These are phyloP conservation scores for Brassica nigra DNA, from an alignment of 345 rosid species.

Conservation along the genomic window DNA sequence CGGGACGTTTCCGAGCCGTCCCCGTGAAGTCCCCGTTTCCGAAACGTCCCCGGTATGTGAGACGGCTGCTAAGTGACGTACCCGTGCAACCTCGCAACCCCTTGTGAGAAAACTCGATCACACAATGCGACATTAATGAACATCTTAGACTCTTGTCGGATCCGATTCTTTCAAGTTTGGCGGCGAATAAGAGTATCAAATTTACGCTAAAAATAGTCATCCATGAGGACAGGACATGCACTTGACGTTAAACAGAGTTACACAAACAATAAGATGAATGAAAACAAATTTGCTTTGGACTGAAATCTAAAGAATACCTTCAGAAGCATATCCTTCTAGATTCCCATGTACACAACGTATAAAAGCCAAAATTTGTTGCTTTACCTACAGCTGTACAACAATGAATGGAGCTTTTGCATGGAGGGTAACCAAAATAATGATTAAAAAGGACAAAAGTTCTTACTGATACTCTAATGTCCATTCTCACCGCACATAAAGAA, in stretches of 20 bases:
- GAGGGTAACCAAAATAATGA: neutral
- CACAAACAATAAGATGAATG: constrained; percentile 4
- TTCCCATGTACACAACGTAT: constrained; percentile 88
- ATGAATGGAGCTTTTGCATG: no score
- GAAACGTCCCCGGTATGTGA: no score
- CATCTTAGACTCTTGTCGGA: constrained; percentile 49
- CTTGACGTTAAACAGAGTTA: constrained; percentile 44
- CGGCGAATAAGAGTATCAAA: constrained; percentile 13
- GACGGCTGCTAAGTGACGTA: no score
- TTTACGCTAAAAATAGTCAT: constrained; percentile 87
- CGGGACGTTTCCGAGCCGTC: no score
- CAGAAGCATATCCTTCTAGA: constrained; percentile 95
- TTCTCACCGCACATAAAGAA: constrained; percentile 90
- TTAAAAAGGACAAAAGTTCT: constrained; percentile 36
- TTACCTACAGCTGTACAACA: constrained; percentile 51
- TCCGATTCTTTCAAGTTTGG: constrained; percentile 51
- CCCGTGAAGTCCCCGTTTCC: no score
- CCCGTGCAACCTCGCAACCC: constrained; percentile 48
- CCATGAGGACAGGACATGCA: constrained; percentile 95
- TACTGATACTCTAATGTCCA: constrained; percentile 92
- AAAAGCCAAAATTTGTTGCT: constrained; percentile 91
- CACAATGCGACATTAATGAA: constrained; percentile 60
- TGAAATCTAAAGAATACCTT: constrained; percentile 57
- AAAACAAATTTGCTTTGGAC: neutral
- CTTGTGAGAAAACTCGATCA: constrained; percentile 75